Base-by-base conservation (phyloP, 345 rosid genomes). In the Pseudoturritis turrita region DNA sequence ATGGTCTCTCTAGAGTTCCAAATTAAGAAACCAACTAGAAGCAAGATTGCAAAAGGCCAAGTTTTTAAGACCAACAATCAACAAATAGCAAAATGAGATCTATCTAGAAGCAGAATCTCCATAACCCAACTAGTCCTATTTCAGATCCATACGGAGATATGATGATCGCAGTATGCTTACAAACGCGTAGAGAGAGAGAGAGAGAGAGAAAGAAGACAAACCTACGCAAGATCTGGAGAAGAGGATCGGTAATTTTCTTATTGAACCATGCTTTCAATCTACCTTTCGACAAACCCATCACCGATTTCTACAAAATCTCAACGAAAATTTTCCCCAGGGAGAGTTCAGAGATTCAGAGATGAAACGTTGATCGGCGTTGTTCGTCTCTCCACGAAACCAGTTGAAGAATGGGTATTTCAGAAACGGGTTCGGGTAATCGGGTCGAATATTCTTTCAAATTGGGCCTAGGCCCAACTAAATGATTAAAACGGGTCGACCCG, bases 151-250 rank as follows among this genome's bases (percentile, higher is more conserved):
- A 3, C 3, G 13, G 52, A 45, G 62, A 58, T 41, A 41, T 40
- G 47, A 67, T 55, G 40, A 66, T 54, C 47, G 54, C 14, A 19
- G 31, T 19, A 19, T 18, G 26, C 4, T 10, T 26, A 57, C 7
- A 39, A 59, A 56, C 18, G 44, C 44, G 55, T n/a, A 41, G 6
- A 6, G 49, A 40, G 26, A 68, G 40, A 74, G 12, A 62, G n/a
- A 51, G 37, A 33, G 28, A 36, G 46, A n/a, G 23, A 26, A 12
- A 46, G 53, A 51, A 50, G 47, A 77, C 75, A 57, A 49, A 90
- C 98, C 88, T 86, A 72, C 88, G 82, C 70, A 94, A 86, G 85
- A 91, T 89, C 71, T 80, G 90, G 69, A 88, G 73, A 57, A 94
- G 84, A 71, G 99, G 99, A 70, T 94, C 96, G 7, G 81, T 72